phyloP scores from a whole-genome alignment of 805 yeast species.

The Candida tibetensis region DNA sequence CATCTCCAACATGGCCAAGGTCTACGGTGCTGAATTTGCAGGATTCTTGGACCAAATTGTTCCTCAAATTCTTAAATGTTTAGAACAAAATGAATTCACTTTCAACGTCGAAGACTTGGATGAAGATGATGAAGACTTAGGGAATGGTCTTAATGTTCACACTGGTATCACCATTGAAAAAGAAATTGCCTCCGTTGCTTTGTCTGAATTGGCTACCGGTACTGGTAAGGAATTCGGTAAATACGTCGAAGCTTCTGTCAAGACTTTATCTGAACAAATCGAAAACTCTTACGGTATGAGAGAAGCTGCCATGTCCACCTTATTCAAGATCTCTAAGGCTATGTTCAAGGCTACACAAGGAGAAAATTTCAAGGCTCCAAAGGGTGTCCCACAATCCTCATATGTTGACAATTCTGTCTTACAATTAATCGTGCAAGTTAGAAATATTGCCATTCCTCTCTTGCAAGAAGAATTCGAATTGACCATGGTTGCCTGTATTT shows the following conservation, averaged over 20 bases:
- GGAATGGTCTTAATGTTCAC: slow-evolving; percentile 78
- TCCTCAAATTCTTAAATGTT: slow-evolving; percentile 79
- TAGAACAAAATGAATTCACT: slow-evolving; percentile 83
- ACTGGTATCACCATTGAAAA: slow-evolving; percentile 95
- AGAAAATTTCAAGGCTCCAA: slow-evolving; percentile 50
- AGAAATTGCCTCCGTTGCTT: slow-evolving; percentile 89
- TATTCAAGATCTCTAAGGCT: slow-evolving; percentile 81
- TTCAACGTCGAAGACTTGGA: slow-evolving; percentile 57
- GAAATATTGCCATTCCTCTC: slow-evolving; percentile 60
- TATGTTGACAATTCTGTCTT: slow-evolving; percentile 58
- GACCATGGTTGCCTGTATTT: slow-evolving; percentile 72
- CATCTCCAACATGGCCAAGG: slow-evolving; percentile 90
- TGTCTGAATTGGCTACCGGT: slow-evolving; percentile 84
- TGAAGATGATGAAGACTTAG: slow-evolving; percentile 60
- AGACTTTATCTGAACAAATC: slow-evolving; percentile 64
- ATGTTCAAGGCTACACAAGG: slow-evolving; percentile 56
- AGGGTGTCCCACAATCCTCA: slow-evolving; percentile 60
- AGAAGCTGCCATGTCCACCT: slow-evolving; percentile 74
- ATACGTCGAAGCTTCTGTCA: slow-evolving; percentile 68
- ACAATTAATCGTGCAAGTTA: slow-evolving; percentile 60
- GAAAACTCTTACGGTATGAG: slow-evolving; percentile 89
- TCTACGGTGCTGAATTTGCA: slow-evolving; percentile 86
- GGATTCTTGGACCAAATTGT: slow-evolving; percentile 79
- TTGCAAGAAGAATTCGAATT: slow-evolving; percentile 81
- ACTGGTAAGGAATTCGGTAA: slow-evolving; percentile 78